Conservation (phyloP, 352 stramenopile species). For the Phytophthora tentaculata region DNA sequence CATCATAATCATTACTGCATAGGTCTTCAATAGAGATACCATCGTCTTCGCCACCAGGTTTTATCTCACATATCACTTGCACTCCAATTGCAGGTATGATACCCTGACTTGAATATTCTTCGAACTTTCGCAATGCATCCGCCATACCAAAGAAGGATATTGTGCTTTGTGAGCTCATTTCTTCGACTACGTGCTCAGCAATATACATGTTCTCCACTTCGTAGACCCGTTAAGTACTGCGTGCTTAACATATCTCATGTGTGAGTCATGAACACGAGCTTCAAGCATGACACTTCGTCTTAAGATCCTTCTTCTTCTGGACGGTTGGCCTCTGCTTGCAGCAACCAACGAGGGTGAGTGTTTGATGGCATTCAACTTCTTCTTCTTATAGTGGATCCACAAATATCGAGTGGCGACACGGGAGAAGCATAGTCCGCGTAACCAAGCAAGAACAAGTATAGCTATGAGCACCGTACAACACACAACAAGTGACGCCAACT, state of each 20-base stretch:
- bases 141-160: not conserved
- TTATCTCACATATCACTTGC: too few relatives aligned
- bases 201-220: conserved; percentile 14
- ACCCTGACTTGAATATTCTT: not conserved
- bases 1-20: too few relatives aligned
- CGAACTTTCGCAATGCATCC: not conserved
- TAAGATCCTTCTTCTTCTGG: conserved; percentile 7
- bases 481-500: not conserved
- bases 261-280: not conserved
- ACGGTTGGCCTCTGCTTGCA: conserved; percentile 4
- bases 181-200: not conserved
- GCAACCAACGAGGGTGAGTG: conserved; percentile 2
- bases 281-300: conserved; percentile 3
- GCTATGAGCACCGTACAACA: not conserved
- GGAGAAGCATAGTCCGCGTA: conserved; percentile 6
- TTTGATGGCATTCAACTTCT: conserved; percentile 9
- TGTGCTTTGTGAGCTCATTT: not conserved
- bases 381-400: not conserved
- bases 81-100: too few relatives aligned
- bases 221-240: conserved; percentile 10
- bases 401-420: conserved; percentile 7
- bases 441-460: conserved; percentile 10
- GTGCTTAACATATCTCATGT: conserved; percentile 5
- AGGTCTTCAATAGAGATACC: too few relatives aligned
- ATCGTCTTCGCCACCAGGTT: too few relatives aligned